These are phyloP conservation scores for Pythium pyrilobum DNA, from an alignment of 352 stramenopile genomes.

Conservation along the genomic window DNA sequence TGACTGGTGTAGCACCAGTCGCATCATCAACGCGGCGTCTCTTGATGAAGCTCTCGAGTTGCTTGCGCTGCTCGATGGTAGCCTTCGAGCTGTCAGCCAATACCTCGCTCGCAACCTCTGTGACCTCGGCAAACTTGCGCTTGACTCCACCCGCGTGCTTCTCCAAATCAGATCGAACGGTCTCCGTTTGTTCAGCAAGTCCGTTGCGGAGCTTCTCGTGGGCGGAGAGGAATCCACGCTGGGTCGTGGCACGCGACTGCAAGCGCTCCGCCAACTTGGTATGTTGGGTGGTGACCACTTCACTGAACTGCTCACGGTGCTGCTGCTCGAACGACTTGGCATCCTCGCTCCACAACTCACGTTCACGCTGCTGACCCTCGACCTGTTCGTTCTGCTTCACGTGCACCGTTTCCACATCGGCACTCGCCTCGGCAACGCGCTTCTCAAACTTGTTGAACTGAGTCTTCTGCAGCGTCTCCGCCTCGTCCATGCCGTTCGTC, in stretches of 20 bases:
- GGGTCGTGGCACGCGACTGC: neutral
- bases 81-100: conserved; percentile 1
- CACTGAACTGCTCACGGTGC: neutral
- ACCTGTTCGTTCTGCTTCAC: conserved; percentile 10
- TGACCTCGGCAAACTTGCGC: conserved; percentile 13
- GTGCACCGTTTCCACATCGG: conserved; percentile 8
- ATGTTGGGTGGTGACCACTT: neutral
- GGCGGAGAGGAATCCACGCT: neutral
- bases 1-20: conserved; percentile 18
- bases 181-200: conserved; percentile 1
- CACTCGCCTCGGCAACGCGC: conserved; percentile 5
- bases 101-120: neutral
- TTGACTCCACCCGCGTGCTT: conserved; percentile 13
- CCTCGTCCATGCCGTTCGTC: conserved; percentile 16
- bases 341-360: conserved; percentile 9
- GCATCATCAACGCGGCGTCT: conserved; percentile 15
- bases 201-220: conserved; percentile 6
- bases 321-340: conserved; percentile 2
- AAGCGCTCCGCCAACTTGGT: neutral
- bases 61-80: conserved; percentile 3
- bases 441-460: conserved; percentile 20
- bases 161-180: conserved; percentile 1
- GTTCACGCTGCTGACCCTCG: neutral
- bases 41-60: conserved; percentile 18
- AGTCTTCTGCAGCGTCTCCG: conserved; percentile 13